Conservation (phyloP, 116 monocot species). For the Thalassia testudinum region DNA sequence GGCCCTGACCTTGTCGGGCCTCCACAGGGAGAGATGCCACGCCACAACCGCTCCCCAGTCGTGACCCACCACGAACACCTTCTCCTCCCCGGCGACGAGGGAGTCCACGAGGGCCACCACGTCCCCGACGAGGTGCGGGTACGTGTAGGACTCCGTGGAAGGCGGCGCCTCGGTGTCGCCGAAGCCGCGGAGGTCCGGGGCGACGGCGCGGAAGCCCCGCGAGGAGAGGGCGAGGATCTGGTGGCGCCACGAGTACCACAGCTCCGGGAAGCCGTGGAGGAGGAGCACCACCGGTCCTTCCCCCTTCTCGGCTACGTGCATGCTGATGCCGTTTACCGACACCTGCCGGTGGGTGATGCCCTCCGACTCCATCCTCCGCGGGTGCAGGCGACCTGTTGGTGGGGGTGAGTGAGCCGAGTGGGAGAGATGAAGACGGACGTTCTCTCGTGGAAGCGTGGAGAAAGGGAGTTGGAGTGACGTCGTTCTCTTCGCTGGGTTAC, state of each 20-base stretch:
- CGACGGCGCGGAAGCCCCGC: slow-evolving; percentile 25
- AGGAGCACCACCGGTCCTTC: background rate
- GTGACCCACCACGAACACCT: slow-evolving; percentile 83
- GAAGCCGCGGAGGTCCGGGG: slow-evolving; percentile 31
- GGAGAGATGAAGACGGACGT: too few relatives aligned
- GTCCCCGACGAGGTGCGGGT: slow-evolving; percentile 32
- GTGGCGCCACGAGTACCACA: slow-evolving; percentile 29
- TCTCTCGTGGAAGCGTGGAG: too few relatives aligned
- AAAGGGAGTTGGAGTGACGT: too few relatives aligned
- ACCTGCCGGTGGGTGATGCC: slow-evolving; percentile 19
- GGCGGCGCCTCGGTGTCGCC: slow-evolving; percentile 18
- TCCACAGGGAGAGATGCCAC: slow-evolving; percentile 41
- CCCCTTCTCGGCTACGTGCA: slow-evolving; percentile 23
- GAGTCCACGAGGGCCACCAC: slow-evolving; percentile 18
- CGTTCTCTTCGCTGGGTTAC: too few relatives aligned
- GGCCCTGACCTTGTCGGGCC: slow-evolving; percentile 61
- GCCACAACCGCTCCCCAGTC: slow-evolving; percentile 63
- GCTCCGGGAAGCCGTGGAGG: slow-evolving; percentile 25
- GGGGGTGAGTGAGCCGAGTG: too few relatives aligned
- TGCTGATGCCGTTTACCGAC: slow-evolving; percentile 19
- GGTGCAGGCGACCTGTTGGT: too few relatives aligned
- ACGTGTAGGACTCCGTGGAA: slow-evolving; percentile 11
- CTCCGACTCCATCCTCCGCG: background rate
- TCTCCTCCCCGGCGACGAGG: background rate
- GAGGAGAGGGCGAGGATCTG: slow-evolving; percentile 17